Conservation (phyloP, 306 rosid genomes). For the Medicago arabica region DNA sequence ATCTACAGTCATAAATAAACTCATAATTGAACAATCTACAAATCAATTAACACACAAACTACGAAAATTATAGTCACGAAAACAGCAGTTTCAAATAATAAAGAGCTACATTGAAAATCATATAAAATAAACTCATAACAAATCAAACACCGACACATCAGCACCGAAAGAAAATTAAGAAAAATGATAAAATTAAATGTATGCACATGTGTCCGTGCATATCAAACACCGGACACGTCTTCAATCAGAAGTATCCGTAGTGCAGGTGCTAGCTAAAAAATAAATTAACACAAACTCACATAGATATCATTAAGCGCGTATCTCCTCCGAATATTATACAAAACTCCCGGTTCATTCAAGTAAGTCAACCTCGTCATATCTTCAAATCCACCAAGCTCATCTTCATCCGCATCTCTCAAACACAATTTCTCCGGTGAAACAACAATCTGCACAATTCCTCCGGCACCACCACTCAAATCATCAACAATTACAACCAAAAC, state of each 20-base stretch:
- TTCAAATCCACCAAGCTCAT: slow-evolving; percentile 92
- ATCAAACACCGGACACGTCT: too few relatives aligned
- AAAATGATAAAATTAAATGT: too few relatives aligned
- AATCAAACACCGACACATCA: slow-evolving; percentile 10
- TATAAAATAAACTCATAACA: slow-evolving; percentile 8
- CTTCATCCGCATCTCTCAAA: slow-evolving; percentile 91
- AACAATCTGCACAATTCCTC: slow-evolving; percentile 73
- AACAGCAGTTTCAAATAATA: background rate
- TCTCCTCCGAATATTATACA: slow-evolving; percentile 90
- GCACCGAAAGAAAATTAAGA: background rate
- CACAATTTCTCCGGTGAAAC: slow-evolving; percentile 62
- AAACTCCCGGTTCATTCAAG: slow-evolving; percentile 96
- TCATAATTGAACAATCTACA: too few relatives aligned
- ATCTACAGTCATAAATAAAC: too few relatives aligned
- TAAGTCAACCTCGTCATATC: slow-evolving; percentile 92
- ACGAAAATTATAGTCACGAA: background rate
- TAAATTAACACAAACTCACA: slow-evolving; percentile 65
- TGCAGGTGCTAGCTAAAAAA: too few relatives aligned
- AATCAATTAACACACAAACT: too few relatives aligned
- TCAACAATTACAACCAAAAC: background rate
- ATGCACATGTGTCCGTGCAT: too few relatives aligned
- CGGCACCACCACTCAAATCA: slow-evolving; percentile 30
- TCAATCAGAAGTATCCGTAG: too few relatives aligned
- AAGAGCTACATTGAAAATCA: background rate
- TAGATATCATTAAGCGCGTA: slow-evolving; percentile 92